These are phyloP conservation scores for Acanthamoeba healyi DNA, from an alignment of 208 protist genomes.

Conservation along the genomic window DNA sequence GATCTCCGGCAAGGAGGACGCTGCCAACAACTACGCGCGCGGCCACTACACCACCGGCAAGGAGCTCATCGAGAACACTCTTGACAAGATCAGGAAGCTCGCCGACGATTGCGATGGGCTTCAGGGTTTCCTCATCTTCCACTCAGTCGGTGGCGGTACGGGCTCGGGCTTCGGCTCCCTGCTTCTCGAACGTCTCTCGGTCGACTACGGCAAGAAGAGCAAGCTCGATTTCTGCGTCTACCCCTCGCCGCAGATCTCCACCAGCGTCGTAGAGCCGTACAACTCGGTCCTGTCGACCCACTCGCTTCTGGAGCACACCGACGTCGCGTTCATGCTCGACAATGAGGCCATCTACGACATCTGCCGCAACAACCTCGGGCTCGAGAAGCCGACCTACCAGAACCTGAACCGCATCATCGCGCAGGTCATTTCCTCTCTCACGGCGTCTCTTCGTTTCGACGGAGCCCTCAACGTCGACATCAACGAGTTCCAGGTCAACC, in stretches of 20 bases:
- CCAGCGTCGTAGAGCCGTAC: constrained; percentile 98
- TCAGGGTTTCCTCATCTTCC: constrained; percentile 99
- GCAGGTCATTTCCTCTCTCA: constrained; percentile 97
- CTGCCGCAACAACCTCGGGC: constrained; percentile 93
- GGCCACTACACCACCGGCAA: constrained; percentile 99
- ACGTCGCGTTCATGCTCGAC: constrained; percentile 96
- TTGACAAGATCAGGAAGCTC: constrained; percentile 97
- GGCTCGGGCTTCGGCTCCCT: constrained; percentile 98
- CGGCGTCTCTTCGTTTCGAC: constrained; percentile 97
- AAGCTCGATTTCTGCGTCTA: constrained; percentile 97
- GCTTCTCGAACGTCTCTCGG: constrained; percentile 97
- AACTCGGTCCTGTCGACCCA: constrained; percentile 97
- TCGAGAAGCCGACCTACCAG: constrained; percentile 96
- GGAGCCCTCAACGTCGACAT: constrained; percentile 97
- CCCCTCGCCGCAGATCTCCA: constrained; percentile 97
- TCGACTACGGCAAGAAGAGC: constrained; percentile 99
- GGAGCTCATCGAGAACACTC: constrained; percentile 96
- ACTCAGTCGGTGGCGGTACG: constrained; percentile 99
- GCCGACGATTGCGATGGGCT: constrained; percentile 98
- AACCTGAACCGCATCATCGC: constrained; percentile 97
- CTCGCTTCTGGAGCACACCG: constrained; percentile 95
- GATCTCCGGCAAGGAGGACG: constrained; percentile 97
- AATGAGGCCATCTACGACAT: constrained; percentile 97
- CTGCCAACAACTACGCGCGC: constrained; percentile 98
- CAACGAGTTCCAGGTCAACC: constrained; percentile 98